phyloP scores from a whole-genome alignment of 352 stramenopile species.

The Globisporangium parvum region DNA sequence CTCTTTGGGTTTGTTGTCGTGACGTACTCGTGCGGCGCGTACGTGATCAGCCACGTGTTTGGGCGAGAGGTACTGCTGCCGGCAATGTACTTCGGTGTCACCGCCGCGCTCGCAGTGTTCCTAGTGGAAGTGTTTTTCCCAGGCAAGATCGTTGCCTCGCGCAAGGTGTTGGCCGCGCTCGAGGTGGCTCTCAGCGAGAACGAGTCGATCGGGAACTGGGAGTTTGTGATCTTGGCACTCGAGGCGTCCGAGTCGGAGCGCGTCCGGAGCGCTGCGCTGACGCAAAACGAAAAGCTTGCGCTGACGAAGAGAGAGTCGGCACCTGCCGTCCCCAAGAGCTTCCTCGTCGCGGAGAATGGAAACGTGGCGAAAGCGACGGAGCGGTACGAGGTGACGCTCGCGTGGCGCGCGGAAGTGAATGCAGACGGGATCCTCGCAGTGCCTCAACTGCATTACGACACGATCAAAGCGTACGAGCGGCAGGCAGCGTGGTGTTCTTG shows the following conservation, averaged over 20 bases:
- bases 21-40: conserved; percentile 40
- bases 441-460: conserved; percentile 54
- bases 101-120: conserved; percentile 39
- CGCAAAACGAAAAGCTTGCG: conserved; percentile 6
- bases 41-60: conserved; percentile 47
- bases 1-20: conserved; percentile 54
- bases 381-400: conserved; percentile 54
- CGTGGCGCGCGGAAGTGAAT: conserved; percentile 75
- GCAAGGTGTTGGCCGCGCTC: conserved; percentile 13
- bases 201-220: conserved; percentile 41
- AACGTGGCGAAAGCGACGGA: conserved; percentile 50
- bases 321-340: conserved; percentile 28
- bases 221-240: conserved; percentile 47
- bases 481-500: neutral
- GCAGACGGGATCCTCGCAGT: conserved; percentile 58
- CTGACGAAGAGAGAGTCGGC: conserved; percentile 9
- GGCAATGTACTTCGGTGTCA: conserved; percentile 40
- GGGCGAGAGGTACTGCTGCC: conserved; percentile 42
- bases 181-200: conserved; percentile 5
- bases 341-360: conserved; percentile 64
- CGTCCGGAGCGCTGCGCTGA: conserved; percentile 3
- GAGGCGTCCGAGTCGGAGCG: conserved; percentile 60
- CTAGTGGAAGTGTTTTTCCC: conserved; percentile 52
- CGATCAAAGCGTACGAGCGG: conserved; percentile 54
- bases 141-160: conserved; percentile 35